phyloP scores from a whole-genome alignment of 2,329 filamentous ascomycete genomes.

The Pseudocercospora musae region DNA sequence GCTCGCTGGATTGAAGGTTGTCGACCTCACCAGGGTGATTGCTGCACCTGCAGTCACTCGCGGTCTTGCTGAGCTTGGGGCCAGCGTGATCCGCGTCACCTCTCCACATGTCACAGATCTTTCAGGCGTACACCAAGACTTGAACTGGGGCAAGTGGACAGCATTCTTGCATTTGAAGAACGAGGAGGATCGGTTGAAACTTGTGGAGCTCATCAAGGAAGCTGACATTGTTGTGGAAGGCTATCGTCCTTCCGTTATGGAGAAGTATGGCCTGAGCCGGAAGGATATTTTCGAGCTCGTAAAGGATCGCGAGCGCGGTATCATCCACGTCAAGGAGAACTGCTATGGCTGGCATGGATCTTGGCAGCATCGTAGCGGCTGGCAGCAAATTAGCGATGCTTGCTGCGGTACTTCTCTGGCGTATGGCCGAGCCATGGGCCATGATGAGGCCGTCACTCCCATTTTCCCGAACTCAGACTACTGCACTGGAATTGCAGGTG shows the following conservation, averaged over 20 bases:
- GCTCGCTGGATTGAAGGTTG: slow-evolving; percentile 63
- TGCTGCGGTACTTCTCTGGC: slow-evolving; percentile 16
- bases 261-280: slow-evolving; percentile 46
- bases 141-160: slow-evolving; percentile 53
- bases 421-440: slow-evolving; percentile 18
- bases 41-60: slow-evolving; percentile 70
- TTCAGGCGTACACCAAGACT: slow-evolving; percentile 43
- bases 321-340: slow-evolving; percentile 52
- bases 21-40: slow-evolving; percentile 73
- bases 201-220: slow-evolving; percentile 44
- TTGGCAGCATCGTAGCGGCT: slow-evolving; percentile 47
- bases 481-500: slow-evolving; percentile 26
- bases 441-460: slow-evolving; percentile 25
- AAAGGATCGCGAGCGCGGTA: slow-evolving; percentile 41
- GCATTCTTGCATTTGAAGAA: slow-evolving; percentile 44
- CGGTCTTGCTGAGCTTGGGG: slow-evolving; percentile 71
- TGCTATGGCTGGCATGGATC: slow-evolving; percentile 54
- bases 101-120: slow-evolving; percentile 62
- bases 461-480: slow-evolving; percentile 27
- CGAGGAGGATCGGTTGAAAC: slow-evolving; percentile 38
- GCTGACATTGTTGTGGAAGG: slow-evolving; percentile 53
- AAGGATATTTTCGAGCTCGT: slow-evolving; percentile 43
- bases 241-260: slow-evolving; percentile 49
- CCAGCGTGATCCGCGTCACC: slow-evolving; percentile 70
- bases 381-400: slow-evolving; percentile 54